Percentiles rank a stretch among this genome's conserved stretches.
phyloP scores from a whole-genome alignment of 2,329 filamentous ascomycete genomes.

The Beauveria sp. region DNA sequence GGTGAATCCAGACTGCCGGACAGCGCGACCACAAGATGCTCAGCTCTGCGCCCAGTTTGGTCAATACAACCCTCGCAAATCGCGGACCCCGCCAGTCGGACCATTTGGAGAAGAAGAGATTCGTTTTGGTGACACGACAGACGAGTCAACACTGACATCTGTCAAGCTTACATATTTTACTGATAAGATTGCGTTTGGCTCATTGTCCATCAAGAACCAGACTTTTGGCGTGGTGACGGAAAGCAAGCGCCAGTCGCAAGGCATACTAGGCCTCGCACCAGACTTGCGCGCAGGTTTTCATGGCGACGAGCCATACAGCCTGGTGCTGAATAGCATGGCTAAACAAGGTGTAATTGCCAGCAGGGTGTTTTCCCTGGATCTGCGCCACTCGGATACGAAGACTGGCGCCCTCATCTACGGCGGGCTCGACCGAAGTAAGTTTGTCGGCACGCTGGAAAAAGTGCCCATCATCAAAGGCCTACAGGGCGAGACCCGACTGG shows the following conservation, averaged over 20 bases:
- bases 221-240: constrained; percentile 41
- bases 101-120: constrained; percentile 31
- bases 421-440: constrained; percentile 45
- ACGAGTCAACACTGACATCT: constrained; percentile 27
- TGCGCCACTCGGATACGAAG: constrained; percentile 35
- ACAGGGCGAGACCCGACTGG: constrained; percentile 30
- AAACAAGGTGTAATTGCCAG: constrained; percentile 40
- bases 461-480: constrained; percentile 34
- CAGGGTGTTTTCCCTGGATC: constrained; percentile 43
- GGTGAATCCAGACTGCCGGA: constrained; percentile 43
- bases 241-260: constrained; percentile 41
- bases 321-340: constrained; percentile 44
- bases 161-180: constrained; percentile 37
- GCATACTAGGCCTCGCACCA: constrained; percentile 44
- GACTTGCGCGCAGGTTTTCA: constrained; percentile 32
- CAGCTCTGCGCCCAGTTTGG: constrained; percentile 34
- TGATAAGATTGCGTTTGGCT: constrained; percentile 40
- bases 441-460: constrained; percentile 36
- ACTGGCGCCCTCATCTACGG: constrained; percentile 46
- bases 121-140: constrained; percentile 31
- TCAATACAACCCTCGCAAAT: constrained; percentile 35
- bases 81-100: constrained; percentile 29
- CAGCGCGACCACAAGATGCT: constrained; percentile 27
- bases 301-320: constrained; percentile 36
- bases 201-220: constrained; percentile 34